Evolutionary conservation across 1,139 yeast species (phyloP), one percentile per base, ranked within the genome.

Genomic region (Candida sp.): DNA sequence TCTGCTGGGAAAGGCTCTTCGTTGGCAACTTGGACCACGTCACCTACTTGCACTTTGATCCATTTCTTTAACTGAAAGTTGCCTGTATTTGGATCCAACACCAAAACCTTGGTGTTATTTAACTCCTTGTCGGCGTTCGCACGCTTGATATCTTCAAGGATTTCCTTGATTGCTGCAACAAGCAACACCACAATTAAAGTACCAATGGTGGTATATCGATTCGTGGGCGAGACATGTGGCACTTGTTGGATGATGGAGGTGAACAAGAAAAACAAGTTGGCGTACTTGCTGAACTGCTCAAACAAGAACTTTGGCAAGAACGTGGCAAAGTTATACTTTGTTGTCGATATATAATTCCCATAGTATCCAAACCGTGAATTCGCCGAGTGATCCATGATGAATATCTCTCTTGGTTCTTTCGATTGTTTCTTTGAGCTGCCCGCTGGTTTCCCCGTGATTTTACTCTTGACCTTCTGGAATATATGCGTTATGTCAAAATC

Each of bases 1-100:
- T 96, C 99, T 0, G 99, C 99, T 0, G 99, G 99, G 56, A 96
- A 84, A 0, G 97, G 88, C 56, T 93, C 96, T 63, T 92, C 98
- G 38, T 92, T 90, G 50, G 79, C 81, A 2, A 96, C 94, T 54
- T 84, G 83, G 3, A 96, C 91, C 11, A 94, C 83, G 65, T 96
- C 98, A 42, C 99, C 99, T 3, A 93, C 98, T 46, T 84, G 77
- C 30, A 94, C 90, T 57, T 90, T 85, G 55, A 91, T 85, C 99
- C 99, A 96, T 65, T 85, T 84, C 58, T 81, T 86, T 12, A 73
- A 67, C 12, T 78, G 76, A 67, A 92, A 93, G 22, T 75, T 80
- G 7, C 93, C 90, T 0, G 82, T 67, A 3, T 63, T 62, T 3
- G 84, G 78, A 45, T 88, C 88, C 53, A 91, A 73, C 0, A 93